Evolutionary conservation across 495 filamentous ascomycete species (phyloP), one percentile per base, ranked within the genome.

Genomic region (Neurospora sp.): DNA sequence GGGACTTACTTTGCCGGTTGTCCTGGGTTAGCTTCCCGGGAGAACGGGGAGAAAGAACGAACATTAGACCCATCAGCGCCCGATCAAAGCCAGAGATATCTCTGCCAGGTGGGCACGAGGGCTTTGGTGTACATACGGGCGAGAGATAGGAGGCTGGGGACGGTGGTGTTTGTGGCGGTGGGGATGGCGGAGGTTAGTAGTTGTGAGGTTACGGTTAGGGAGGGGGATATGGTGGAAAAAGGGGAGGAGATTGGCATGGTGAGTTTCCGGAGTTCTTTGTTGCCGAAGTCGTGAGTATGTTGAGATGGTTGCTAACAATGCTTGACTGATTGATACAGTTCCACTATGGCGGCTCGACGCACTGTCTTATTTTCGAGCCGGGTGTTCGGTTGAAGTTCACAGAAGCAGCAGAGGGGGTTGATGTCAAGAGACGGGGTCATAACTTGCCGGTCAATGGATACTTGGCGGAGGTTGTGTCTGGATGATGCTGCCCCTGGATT

Each of bases 1-100:
- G 79, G 79, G 14, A 75, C 78, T 14, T 81, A 80, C 71, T 80
- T 61, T 61, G 53, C 53, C 35, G 53, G 27, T 0, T 61, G 53
- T 61, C 53, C 53, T 35, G 53, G 53, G 12, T 35, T 61, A 5
- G 27, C 27, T 31, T 31, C 27, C 2, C 27, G 27, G 27, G 27
- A 3, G 27, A 31, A 31, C 27, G 27, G 27, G 27, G 27, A 31
- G 27, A 31, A 31, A 31, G 27, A 31, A 31, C 27, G 27, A 31
- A 31, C 27, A 31, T 31, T 31, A 3, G 27, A 31, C 27, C 27
- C 27, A 31, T 31, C 27, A 31, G 27, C 27, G 27, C 27, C 27
- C 27, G 53, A 61, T 61, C 1, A 3, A 35, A 61, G 53, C 12
- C 53, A 61, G 53, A 61, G 53, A 16, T 61, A 61, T 61, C 27